Percentiles rank a stretch among this genome's conserved stretches.
phyloP scores from a whole-genome alignment of 352 stramenopile genomes.

The Thalassiosira hispida region DNA sequence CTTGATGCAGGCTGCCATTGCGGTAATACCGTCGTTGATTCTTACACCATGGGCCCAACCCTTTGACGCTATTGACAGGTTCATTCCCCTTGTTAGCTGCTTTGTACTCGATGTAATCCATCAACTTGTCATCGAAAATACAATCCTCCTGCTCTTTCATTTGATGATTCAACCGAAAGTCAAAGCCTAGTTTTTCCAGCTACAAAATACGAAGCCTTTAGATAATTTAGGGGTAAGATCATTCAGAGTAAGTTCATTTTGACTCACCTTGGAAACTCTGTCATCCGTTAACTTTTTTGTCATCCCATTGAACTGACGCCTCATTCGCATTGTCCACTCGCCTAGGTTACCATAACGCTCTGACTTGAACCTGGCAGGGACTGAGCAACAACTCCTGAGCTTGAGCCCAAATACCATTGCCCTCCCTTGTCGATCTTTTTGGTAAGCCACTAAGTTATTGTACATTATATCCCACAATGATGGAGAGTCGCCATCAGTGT shows the following conservation, averaged over 20 bases:
- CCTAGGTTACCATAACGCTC: background rate
- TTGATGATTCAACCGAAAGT: constrained; percentile 6
- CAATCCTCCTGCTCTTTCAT: background rate
- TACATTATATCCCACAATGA: constrained; percentile 14
- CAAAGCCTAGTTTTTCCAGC: constrained; percentile 18
- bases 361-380: background rate
- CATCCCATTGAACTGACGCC: constrained; percentile 6
- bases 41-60: background rate
- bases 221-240: background rate
- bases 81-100: too few relatives aligned
- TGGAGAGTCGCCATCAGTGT: background rate
- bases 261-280: background rate
- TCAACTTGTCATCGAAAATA: background rate
- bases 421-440: constrained; percentile 18
- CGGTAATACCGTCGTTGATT: constrained; percentile 4
- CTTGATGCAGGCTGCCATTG: background rate
- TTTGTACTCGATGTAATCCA: background rate
- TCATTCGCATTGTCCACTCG: background rate
- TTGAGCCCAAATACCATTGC: too few relatives aligned
- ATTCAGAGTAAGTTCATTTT: background rate
- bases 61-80: background rate
- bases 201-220: background rate
- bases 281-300: background rate
- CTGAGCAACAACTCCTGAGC: too few relatives aligned
- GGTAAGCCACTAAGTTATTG: constrained; percentile 14